Percentiles rank a stretch among this genome's conserved stretches.
These are phyloP conservation scores for Jacaranda mimosifolia DNA, from an alignment of 257 asterid genomes.

Conservation along the genomic window DNA sequence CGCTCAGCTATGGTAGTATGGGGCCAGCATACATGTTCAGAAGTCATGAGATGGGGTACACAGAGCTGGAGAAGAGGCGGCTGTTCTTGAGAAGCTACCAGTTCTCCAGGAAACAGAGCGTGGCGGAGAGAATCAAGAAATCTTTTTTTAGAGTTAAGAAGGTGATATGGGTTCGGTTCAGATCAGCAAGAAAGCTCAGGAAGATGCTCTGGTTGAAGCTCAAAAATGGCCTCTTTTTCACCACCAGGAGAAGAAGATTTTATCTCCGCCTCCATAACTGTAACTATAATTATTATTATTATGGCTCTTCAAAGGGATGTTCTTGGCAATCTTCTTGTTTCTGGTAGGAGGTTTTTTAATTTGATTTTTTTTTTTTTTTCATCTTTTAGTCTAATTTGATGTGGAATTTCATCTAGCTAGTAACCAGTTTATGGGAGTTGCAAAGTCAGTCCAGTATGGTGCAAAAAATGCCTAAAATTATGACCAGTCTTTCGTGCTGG, in stretches of 20 bases:
- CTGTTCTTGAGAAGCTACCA: constrained; percentile 88
- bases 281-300: neutral
- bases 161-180: constrained; percentile 51
- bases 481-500: neutral
- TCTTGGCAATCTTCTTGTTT: constrained; percentile 48
- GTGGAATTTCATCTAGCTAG: neutral
- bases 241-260: constrained; percentile 45
- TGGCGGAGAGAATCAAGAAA: constrained; percentile 56
- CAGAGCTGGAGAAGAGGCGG: constrained; percentile 77
- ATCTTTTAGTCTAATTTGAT: neutral
- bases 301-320: neutral
- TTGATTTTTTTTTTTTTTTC: neutral
- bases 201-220: constrained; percentile 65
- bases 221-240: constrained; percentile 59
- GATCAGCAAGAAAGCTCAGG: constrained; percentile 57
- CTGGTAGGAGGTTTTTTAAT: constrained; percentile 36
- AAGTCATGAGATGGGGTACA: constrained; percentile 45
- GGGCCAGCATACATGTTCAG: constrained; percentile 46
- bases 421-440: neutral
- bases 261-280: constrained; percentile 45
- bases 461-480: constrained; percentile 1
- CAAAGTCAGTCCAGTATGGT: constrained; percentile 2
- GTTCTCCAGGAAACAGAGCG: constrained; percentile 74
- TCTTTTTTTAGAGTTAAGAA: constrained; percentile 62
- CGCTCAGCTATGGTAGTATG: constrained; percentile 29